Base-by-base conservation (phyloP, 2,329 filamentous ascomycete genomes). In the Pyricularia sp. region DNA sequence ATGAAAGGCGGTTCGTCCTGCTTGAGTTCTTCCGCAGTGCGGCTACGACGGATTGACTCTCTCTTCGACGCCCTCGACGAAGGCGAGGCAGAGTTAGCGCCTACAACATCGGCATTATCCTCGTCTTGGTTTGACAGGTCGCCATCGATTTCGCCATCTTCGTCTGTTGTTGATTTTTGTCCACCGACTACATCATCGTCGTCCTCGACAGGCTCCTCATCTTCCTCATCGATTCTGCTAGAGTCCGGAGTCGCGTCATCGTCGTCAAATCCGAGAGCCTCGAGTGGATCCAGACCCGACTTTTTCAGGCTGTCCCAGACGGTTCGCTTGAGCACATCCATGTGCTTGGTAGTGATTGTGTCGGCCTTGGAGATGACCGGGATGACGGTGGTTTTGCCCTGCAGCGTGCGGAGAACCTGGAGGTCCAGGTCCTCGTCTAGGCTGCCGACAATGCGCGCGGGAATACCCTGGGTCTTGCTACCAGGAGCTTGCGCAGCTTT, bases 361-460 rank as follows among this genome's bases (percentile, higher is more conserved):
- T 99, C 95, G 58, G 95, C 94, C 81, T 99, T 99, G 77, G 93
- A 92, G 76, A 99, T 94, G 70, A 99, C 90, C 0, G 95, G 95
- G 65, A 99, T 92, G 70, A 98, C 93, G 0, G 93, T 97, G 0
- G 95, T 98, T 84, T 97, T 97, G 74, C 92, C 91, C 78, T 97
- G 90, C 31, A 99, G 86, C 20, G 91, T 91, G 65, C 92, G 91
- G 74, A 99, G 84, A 69, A 97, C 91, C 76, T 97, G 93, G 28
- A 99, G 81, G 76, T 99, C 95, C 11, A 99, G 85, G 72, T 93
- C 91, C 72, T 97, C 91, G 74, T 98, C 94, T 17, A 98, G 83
- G 26, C 89, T 88, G 31, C 91, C 92, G 64, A 90, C 76, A 36
- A 84, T 77, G 64, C 83, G 84, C 42, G 42, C 42, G 61, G 78